Evolutionary conservation across 2,329 filamentous ascomycete genomes (phyloP).

Genomic region (Macrophomina tecta): DNA sequence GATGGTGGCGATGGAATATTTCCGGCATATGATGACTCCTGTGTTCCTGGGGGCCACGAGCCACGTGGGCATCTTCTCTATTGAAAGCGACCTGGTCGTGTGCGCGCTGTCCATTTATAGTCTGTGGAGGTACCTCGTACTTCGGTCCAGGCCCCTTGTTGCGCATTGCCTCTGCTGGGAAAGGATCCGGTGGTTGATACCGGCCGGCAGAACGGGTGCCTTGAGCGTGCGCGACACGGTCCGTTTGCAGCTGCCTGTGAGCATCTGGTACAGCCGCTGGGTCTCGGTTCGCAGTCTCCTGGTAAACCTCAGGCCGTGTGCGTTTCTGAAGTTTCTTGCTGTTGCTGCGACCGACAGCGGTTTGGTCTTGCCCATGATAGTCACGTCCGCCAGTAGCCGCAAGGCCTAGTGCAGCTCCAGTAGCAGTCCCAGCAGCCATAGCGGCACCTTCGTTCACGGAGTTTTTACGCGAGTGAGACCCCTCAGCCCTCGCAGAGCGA

Average conservation of each 20-base stretch:
- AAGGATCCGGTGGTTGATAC: slow-evolving; percentile 44
- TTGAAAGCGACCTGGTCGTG: slow-evolving; percentile 51
- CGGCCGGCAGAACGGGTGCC: slow-evolving; percentile 41
- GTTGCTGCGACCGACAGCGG: slow-evolving; percentile 42
- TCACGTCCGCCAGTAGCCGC: slow-evolving; percentile 38
- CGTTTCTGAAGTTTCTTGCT: slow-evolving; percentile 42
- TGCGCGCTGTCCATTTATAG: slow-evolving; percentile 42
- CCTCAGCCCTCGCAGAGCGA: slow-evolving; percentile 37
- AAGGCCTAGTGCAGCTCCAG: slow-evolving; percentile 40
- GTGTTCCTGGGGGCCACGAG: slow-evolving; percentile 33
- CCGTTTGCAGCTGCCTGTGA: slow-evolving; percentile 47
- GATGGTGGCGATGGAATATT: slow-evolving; percentile 46
- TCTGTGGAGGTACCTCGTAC: slow-evolving; percentile 46
- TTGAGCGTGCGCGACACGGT: slow-evolving; percentile 45
- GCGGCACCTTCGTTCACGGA: slow-evolving; percentile 9
- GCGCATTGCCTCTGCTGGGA: slow-evolving; percentile 38
- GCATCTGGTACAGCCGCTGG: slow-evolving; percentile 33
- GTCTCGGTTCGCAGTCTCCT: slow-evolving; percentile 10
- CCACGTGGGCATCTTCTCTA: slow-evolving; percentile 33
- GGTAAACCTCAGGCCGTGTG: slow-evolving; percentile 29
- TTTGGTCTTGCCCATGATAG: slow-evolving; percentile 32
- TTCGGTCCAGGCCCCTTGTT: slow-evolving; percentile 36
- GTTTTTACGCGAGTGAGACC: background rate
- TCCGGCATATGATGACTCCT: slow-evolving; percentile 34
- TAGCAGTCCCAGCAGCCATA: slow-evolving; percentile 8